Conservation (phyloP, 768 basidiomycete genomes). For the Tylopilus felleus region DNA sequence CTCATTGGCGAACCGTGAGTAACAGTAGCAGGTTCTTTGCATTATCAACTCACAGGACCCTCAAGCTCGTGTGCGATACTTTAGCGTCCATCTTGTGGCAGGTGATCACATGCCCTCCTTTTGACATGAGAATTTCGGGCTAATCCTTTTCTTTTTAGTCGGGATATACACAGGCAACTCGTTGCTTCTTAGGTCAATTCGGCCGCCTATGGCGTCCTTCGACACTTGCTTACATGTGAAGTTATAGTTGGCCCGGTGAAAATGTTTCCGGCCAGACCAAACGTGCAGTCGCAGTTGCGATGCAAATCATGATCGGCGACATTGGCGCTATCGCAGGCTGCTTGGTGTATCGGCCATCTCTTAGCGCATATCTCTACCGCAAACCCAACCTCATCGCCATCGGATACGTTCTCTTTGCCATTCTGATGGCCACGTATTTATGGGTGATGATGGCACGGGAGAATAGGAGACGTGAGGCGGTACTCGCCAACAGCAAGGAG, state of each 20-base stretch:
- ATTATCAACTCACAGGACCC: neutral
- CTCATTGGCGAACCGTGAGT: slow-evolving; percentile 43
- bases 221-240: neutral
- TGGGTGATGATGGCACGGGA: slow-evolving; percentile 48
- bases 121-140: neutral
- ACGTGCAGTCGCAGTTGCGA: slow-evolving; percentile 56
- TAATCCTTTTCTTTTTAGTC: slow-evolving; percentile 19
- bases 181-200: slow-evolving; percentile 46
- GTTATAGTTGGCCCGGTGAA: slow-evolving; percentile 52
- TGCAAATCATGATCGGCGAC: slow-evolving; percentile 64
- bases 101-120: slow-evolving; percentile 4
- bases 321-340: slow-evolving; percentile 57
- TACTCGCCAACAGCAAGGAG: slow-evolving; percentile 16
- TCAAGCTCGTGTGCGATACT: slow-evolving; percentile 51
- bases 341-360: slow-evolving; percentile 51
- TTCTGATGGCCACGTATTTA: slow-evolving; percentile 41
- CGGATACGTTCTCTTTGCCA: slow-evolving; percentile 53
- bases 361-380: slow-evolving; percentile 39
- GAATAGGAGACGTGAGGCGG: slow-evolving; percentile 42
- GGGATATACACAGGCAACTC: slow-evolving; percentile 60
- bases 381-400: slow-evolving; percentile 58
- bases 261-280: slow-evolving; percentile 70
- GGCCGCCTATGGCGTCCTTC: neutral
- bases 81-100: slow-evolving; percentile 53
- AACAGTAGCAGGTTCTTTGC: neutral